Base-by-base conservation (phyloP, 176 grass and related monocot species). In the Musa troglodytarum region DNA sequence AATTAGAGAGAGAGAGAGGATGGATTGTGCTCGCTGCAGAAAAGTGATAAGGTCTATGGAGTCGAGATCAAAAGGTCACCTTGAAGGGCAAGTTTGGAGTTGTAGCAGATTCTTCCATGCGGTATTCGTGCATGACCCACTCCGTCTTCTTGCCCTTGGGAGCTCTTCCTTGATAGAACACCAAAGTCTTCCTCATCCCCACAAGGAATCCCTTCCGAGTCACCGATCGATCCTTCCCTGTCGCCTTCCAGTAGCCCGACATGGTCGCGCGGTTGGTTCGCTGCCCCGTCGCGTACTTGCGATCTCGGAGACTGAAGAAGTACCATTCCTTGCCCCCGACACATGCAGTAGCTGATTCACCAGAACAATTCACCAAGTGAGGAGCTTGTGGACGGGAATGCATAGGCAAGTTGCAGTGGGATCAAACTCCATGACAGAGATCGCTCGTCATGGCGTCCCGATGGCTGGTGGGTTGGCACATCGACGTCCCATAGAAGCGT, bases 121-220 rank as follows among this genome's bases (percentile, higher is more conserved):
- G 83, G 74, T 87, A 99, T 83, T 99, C 96, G 52, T 99, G 91
- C 96, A 99, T 99, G 69, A 99, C 91, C 96, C 96, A 99, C 22
- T 91, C 88, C 0, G 96, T 99, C 83, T 99, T 99, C 72, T 73
- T 91, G 1, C 96, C 96, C 49, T 99, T 99, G 5, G 96, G 96
- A 3, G 96, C 96, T 29, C 91, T 84, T 1, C 96, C 96, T 59
- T 86, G 80, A 65, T 99, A 99, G 78, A 99, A 99, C 51, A 99
- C 96, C 17, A 99, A 49, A 0, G 96, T 99, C 83, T 99, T 99
- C 34, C 96, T 89, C 91, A 95, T 94, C 71, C 96, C 96, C 0
- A 92, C 86, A 8, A 79, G 51, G 0, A 68, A 20, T 1, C 81
- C 83, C 50, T 81, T 82, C 22, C 81, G 78, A 2, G 56, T 50